Conservation (phyloP, 2,329 filamentous ascomycete species). For the Incumbomyces lentus region DNA sequence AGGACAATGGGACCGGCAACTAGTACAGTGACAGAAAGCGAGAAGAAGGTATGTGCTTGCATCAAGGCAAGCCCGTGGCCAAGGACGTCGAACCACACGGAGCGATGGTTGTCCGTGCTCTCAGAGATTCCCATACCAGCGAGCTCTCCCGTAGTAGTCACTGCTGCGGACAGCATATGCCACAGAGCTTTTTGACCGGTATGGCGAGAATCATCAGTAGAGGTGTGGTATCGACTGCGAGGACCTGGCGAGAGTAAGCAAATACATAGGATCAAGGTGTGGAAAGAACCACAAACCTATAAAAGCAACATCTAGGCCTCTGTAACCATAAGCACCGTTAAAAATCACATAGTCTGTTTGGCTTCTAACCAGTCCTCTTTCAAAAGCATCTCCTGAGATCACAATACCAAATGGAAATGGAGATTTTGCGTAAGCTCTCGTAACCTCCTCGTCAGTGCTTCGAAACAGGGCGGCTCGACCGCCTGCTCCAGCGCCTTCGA, state of each 20-base stretch:
- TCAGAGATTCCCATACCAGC: slow-evolving; percentile 31
- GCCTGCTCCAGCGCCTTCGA: slow-evolving; percentile 89
- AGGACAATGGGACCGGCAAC: slow-evolving; percentile 68
- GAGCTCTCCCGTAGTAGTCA: slow-evolving; percentile 63
- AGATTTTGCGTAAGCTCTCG: slow-evolving; percentile 61
- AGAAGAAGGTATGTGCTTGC: slow-evolving; percentile 71
- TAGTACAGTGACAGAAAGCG: slow-evolving; percentile 72
- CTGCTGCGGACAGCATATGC: slow-evolving; percentile 86
- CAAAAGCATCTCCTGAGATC: slow-evolving; percentile 73
- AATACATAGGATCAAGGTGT: neutral
- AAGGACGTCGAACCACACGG: slow-evolving; percentile 92
- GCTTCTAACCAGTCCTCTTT: slow-evolving; percentile 65
- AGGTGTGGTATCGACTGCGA: slow-evolving; percentile 78
- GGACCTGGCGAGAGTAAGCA: slow-evolving; percentile 39
- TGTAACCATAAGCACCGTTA: slow-evolving; percentile 63
- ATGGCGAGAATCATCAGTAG: slow-evolving; percentile 75
- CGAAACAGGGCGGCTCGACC: slow-evolving; percentile 81
- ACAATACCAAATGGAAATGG: slow-evolving; percentile 75
- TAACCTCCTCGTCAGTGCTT: slow-evolving; percentile 76
- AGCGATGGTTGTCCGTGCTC: slow-evolving; percentile 56
- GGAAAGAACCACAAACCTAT: slow-evolving; percentile 41
- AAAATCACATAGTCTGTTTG: slow-evolving; percentile 87
- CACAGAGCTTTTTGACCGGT: slow-evolving; percentile 59
- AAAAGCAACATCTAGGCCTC: slow-evolving; percentile 87
- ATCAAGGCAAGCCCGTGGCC: slow-evolving; percentile 71